These are phyloP conservation scores for Cordyceps pruinosa DNA, from an alignment of 2,329 filamentous ascomycete species.

Conservation along the genomic window DNA sequence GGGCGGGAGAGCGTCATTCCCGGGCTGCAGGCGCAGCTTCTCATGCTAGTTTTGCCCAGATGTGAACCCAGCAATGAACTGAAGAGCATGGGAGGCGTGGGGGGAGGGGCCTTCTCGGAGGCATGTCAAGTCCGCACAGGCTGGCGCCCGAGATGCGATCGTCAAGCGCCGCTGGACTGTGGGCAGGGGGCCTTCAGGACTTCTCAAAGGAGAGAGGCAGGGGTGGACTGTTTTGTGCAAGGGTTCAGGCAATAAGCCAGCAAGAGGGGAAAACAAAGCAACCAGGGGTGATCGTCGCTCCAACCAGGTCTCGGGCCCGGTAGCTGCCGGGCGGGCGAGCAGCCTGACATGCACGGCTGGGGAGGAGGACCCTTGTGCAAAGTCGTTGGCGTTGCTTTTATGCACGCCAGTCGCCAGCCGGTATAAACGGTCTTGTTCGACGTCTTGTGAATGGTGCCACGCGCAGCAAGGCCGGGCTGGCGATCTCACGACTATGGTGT, in stretches of 20 bases:
- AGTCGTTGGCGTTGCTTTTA: neutral
- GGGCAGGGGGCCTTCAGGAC: neutral
- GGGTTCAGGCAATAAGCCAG: neutral
- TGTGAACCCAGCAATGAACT: neutral
- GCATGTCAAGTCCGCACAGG: neutral
- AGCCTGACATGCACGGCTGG: neutral
- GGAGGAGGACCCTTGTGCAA: neutral
- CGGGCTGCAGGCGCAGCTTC: neutral
- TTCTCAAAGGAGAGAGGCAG: too few relatives aligned
- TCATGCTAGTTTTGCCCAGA: neutral
- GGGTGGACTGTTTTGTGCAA: neutral
- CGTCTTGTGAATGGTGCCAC: too few relatives aligned
- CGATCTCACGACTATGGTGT: too few relatives aligned
- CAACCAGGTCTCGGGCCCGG: neutral
- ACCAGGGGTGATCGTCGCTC: neutral
- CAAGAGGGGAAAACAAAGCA: neutral
- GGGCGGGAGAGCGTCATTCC: neutral
- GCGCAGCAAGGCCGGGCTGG: too few relatives aligned
- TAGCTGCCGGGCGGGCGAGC: neutral
- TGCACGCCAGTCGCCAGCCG: neutral
- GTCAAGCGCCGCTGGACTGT: neutral
- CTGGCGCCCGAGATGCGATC: slow-evolving; percentile 6
- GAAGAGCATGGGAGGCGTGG: neutral
- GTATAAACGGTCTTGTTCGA: too few relatives aligned
- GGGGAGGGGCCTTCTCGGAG: too few relatives aligned